Base-by-base conservation (phyloP, 139 green algal genomes). In the Picochlorum sp. region DNA sequence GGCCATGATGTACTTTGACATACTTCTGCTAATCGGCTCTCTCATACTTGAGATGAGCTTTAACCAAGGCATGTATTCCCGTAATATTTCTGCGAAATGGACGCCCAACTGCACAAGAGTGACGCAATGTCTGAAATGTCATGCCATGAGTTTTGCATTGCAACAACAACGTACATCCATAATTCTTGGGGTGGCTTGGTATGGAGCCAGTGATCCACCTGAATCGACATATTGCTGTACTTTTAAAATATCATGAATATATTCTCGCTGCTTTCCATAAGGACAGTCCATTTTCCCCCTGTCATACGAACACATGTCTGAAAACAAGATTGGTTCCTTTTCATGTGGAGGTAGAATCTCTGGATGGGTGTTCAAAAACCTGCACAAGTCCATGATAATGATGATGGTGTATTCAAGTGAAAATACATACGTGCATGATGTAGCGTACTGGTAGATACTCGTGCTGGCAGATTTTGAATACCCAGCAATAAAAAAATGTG, bases 51-150 rank as follows among this genome's bases (percentile, higher is more conserved):
- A 24, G 31, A 74, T 58, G 6, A 74, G 44, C 37, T 74, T 74
- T 6, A 74, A 16, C 67, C 67, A 74, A 20, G 67, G 67, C 49
- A 72, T 54, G n/a, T 54, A 54, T 54, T 54, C 47, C n/a, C 47
- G 16, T 21, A 54, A 54, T 26, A 54, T 54, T 54, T 54, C 47
- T 26, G 47, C 47, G 15, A 54, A 54, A 26, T 20, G n/a, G 11
- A 21, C n/a, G 6, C 47, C 47, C 47, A 54, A 41, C 34, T 41
- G 34, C 34, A 41, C 34, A 41, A 13, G 34, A 41, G 8, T 41
- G 34, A 41, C 2, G 8, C 34, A 14, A 41, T 9, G 34, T 41
- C 8, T 41, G 0, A 41, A 41, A 41, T 41, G 13, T 41, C 8
- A 41, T 41, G 34, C 8, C 34, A 41, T 30, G 28, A 30, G 28